These are phyloP conservation scores for Artemisia tridentata DNA, from an alignment of 129 eudicot genomes.

Conservation along the genomic window DNA sequence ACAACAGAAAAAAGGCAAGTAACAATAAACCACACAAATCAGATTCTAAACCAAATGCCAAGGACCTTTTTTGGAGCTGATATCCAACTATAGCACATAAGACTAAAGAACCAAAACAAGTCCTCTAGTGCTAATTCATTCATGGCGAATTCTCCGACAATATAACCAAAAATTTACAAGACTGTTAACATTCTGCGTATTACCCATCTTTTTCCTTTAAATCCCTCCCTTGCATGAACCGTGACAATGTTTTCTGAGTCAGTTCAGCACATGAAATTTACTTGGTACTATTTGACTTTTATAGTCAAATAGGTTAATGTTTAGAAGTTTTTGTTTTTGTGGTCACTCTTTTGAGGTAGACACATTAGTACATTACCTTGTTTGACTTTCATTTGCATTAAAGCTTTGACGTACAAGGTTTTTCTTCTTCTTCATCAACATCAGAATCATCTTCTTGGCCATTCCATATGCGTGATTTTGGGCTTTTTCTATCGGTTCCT, in stretches of 20 bases:
- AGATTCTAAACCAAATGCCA: conserved; percentile 10
- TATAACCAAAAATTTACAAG: conserved; percentile 31
- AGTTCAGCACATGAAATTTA: not conserved
- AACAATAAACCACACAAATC: not conserved
- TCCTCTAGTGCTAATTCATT: no score
- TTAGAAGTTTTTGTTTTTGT: no score
- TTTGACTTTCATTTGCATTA: conserved; percentile 23
- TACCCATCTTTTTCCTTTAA: conserved; percentile 28
- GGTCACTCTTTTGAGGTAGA: no score
- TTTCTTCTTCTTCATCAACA: conserved; percentile 48
- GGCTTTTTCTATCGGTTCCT: conserved; percentile 63
- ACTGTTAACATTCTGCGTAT: conserved; percentile 8
- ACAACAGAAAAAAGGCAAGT: no score
- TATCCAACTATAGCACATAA: no score
- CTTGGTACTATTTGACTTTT: no score
- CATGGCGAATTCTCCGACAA: conserved; percentile 13
- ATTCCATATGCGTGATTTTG: conserved; percentile 77
- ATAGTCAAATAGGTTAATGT: no score
- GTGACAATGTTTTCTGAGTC: conserved; percentile 14
- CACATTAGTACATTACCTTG: conserved; percentile 23
- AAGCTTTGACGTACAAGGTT: conserved; percentile 38
- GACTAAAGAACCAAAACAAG: no score
- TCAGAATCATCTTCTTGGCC: conserved; percentile 76
- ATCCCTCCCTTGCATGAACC: conserved; percentile 27
- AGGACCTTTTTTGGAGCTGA: no score